Base-by-base conservation (phyloP, 169 alveolate genomes). In the Cryptosporidium sp. region DNA sequence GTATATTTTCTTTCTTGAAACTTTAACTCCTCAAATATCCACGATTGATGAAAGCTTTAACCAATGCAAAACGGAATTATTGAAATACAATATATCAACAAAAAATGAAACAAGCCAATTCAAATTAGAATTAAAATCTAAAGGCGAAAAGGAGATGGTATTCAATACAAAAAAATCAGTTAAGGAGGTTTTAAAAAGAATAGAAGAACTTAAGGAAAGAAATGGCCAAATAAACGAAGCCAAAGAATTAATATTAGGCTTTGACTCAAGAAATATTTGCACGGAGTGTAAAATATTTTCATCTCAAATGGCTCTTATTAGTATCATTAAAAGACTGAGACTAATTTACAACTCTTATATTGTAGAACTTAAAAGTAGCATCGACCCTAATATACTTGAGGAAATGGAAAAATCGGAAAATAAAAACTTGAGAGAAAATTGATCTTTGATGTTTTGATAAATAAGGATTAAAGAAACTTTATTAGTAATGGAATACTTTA, bases 301-400 rank as follows among this genome's bases (percentile, higher is more conserved):
- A 12, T 58, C 86, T 33, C 86, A 74, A 58, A 29, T 74, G 52
- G 69, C 86, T 21, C 71, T 74, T 31, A 74, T 74, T 37, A 59
- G 71, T 33, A 12, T 74, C 35, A 8, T 74, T 18, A 52, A 55
- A 29, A 74, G 70, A 74, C 14, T 52, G 31, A 55, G 71, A 14
- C 21, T 59, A 12, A 55, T 55, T 9, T 52, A 55, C 21, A 31
- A 74, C 31, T 51, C 41, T 5, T 52, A 74, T 31, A 52, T 74
- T 16, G 2, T 16, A 23, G 71, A 52, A 35, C n/a, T 74, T 7
- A 65, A 58, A 26, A 5, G 31, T n/a, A 74, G 12, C 12, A 55
- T 55, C 8, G 86, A 55, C 12, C n/a, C 8, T 0, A 45, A 52
- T 14, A 74, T 55, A n/a, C 45, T 59, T 5, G 62, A 65, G 1